A percentile compares a stretch with the other conserved stretches of the same genome.
Conservation (phyloP, 805 yeast species). For the Danielozyma ontarioensis region DNA sequence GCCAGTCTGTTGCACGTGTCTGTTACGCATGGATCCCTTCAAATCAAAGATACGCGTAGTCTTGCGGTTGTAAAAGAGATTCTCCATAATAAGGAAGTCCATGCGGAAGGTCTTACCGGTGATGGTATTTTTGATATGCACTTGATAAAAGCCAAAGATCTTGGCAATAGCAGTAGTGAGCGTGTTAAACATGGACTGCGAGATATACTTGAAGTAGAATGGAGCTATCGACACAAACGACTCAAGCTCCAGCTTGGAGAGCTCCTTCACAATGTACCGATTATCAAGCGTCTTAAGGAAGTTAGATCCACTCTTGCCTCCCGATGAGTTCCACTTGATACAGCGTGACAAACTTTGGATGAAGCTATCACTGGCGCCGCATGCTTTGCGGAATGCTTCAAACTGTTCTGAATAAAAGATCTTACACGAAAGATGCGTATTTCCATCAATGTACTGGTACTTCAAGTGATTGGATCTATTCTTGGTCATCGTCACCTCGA, state of each 20-base stretch:
- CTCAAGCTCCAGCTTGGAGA: conserved; percentile 83
- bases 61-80: conserved; percentile 77
- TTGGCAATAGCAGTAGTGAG: conserved; percentile 92
- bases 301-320: conserved; percentile 95
- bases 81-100: conserved; percentile 95
- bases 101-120: conserved; percentile 75
- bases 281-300: conserved; percentile 90
- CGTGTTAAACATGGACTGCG: conserved; percentile 91
- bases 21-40: conserved; percentile 95
- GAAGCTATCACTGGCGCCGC: conserved; percentile 70
- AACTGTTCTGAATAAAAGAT: conserved; percentile 94
- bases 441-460: conserved; percentile 86
- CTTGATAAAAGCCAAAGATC: conserved; percentile 92
- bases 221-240: conserved; percentile 96
- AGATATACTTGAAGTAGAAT: conserved; percentile 91
- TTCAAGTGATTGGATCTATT: conserved; percentile 85
- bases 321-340: conserved; percentile 91
- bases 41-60: conserved; percentile 87
- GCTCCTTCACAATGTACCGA: conserved; percentile 81
- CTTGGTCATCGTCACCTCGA: conserved; percentile 72
- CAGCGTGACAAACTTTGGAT: conserved; percentile 91
- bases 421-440: conserved; percentile 81
- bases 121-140: conserved; percentile 74
- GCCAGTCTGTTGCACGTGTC: conserved; percentile 96
- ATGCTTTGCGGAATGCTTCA: conserved; percentile 84